phyloP scores from a whole-genome alignment of 345 rosid species.

The Populus davidiana region DNA sequence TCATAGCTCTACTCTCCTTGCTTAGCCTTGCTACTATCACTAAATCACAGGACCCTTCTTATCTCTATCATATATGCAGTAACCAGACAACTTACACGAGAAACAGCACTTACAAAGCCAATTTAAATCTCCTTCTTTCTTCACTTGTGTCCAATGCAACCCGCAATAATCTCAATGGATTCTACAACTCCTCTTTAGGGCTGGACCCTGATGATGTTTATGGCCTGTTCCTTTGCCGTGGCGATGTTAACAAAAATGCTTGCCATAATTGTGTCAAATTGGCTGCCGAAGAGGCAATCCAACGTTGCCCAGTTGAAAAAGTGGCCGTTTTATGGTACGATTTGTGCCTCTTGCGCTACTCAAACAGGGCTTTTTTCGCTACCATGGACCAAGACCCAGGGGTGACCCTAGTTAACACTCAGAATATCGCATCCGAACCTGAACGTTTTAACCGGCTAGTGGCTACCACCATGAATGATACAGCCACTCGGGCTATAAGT shows the following conservation, averaged over 20 bases:
- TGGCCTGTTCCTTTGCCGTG: slow-evolving; percentile 20
- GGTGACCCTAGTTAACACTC: too few species aligned
- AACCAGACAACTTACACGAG: neutral
- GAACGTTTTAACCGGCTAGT: neutral
- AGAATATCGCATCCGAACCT: too few species aligned
- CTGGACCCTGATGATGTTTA: neutral
- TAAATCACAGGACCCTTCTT: neutral
- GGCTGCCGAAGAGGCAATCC: slow-evolving; percentile 12
- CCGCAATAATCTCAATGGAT: neutral
- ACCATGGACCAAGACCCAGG: slow-evolving; percentile 12
- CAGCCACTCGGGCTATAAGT: neutral
- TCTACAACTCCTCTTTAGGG: neutral
- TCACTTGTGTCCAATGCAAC: slow-evolving; percentile 5
- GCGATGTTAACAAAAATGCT: neutral
- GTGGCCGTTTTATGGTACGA: slow-evolving; percentile 39
- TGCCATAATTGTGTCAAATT: slow-evolving; percentile 36
- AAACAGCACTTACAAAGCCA: slow-evolving; percentile 5
- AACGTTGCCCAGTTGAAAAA: slow-evolving; percentile 29
- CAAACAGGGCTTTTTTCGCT: slow-evolving; percentile 38
- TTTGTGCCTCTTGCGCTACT: slow-evolving; percentile 45
- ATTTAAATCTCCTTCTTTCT: slow-evolving; percentile 8
- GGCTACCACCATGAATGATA: neutral
- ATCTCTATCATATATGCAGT: neutral
- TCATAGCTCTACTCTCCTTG: neutral
- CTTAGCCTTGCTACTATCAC: neutral